Conservation (phyloP, 2,329 filamentous ascomycete genomes). For the Parastagonospora avenae region DNA sequence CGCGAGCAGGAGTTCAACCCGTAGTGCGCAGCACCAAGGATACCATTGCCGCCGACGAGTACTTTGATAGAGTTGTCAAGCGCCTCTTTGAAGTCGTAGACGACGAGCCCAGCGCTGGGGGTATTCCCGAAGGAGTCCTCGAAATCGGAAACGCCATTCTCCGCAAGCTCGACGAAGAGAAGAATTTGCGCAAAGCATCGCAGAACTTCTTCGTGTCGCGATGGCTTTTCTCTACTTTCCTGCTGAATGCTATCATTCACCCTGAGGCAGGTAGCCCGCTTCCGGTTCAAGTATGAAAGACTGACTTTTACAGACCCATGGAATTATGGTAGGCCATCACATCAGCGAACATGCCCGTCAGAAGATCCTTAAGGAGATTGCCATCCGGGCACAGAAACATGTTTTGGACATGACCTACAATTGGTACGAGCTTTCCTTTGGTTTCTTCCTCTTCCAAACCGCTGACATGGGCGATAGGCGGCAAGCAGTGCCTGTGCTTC, state of each 20-base stretch:
- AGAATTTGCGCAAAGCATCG: constrained; percentile 71
- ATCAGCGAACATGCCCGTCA: constrained; percentile 90
- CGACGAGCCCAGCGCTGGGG: constrained; percentile 75
- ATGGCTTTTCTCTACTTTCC: constrained; percentile 89
- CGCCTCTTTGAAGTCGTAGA: constrained; percentile 85
- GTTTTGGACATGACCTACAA: constrained; percentile 75
- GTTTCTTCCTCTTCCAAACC: constrained; percentile 11
- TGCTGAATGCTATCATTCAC: constrained; percentile 82
- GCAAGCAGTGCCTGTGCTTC: constrained; percentile 66
- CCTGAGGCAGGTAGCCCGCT: constrained; percentile 69
- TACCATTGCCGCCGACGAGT: constrained; percentile 81
- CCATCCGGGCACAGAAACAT: constrained; percentile 76
- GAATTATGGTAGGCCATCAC: constrained; percentile 82
- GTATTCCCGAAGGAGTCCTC: constrained; percentile 84
- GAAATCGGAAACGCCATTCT: constrained; percentile 85
- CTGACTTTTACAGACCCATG: constrained; percentile 57
- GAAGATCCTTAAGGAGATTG: constrained; percentile 74
- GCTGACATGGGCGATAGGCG: constrained; percentile 49
- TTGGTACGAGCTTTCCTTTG: constrained; percentile 60
- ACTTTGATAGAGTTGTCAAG: constrained; percentile 81
- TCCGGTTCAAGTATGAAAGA: constrained; percentile 11
- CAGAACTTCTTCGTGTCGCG: constrained; percentile 84
- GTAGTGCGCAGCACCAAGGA: constrained; percentile 78
- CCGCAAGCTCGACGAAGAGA: constrained; percentile 71
- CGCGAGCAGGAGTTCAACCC: constrained; percentile 71